A percentile compares a stretch with the other conserved stretches of the same genome.
phyloP scores from a whole-genome alignment of 2,329 filamentous ascomycete genomes.

The Teratosphaeria epicoccoides region DNA sequence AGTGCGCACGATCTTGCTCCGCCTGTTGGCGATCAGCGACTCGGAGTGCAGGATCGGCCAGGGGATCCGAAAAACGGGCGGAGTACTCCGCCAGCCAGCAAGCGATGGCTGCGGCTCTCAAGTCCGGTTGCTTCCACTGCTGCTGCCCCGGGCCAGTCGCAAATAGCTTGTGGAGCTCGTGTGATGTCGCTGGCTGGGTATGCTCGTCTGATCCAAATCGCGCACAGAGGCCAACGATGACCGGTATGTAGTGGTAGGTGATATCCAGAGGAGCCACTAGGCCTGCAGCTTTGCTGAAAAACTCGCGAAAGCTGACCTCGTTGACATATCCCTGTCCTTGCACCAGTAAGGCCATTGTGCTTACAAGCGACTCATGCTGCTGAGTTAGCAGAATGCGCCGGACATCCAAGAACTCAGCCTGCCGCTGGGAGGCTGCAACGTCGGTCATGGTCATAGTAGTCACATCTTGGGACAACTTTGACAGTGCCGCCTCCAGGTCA shows the following conservation, averaged over 20 bases:
- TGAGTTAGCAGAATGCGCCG: slow-evolving; percentile 70
- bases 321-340: slow-evolving; percentile 40
- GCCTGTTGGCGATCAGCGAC: slow-evolving; percentile 53
- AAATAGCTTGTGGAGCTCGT: slow-evolving; percentile 60
- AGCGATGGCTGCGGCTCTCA: slow-evolving; percentile 67
- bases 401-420: slow-evolving; percentile 68
- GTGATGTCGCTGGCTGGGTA: slow-evolving; percentile 45
- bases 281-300: slow-evolving; percentile 58
- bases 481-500: slow-evolving; percentile 66
- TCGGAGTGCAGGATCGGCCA: slow-evolving; percentile 32
- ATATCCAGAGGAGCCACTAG: slow-evolving; percentile 64
- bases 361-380: slow-evolving; percentile 79
- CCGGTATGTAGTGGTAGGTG: slow-evolving; percentile 70
- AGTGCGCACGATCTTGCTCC: slow-evolving; percentile 53
- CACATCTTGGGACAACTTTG: slow-evolving; percentile 62
- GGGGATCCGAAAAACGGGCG: slow-evolving; percentile 49
- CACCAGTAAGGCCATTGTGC: slow-evolving; percentile 69
- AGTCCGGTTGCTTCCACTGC: slow-evolving; percentile 60
- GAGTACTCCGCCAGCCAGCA: slow-evolving; percentile 94
- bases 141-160: slow-evolving; percentile 56
- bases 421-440: slow-evolving; percentile 51
- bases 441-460: slow-evolving; percentile 67
- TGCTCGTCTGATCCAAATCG: slow-evolving; percentile 67
- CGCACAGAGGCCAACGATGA: slow-evolving; percentile 64
- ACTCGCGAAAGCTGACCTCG: slow-evolving; percentile 57